Evolutionary conservation across 2,329 filamentous ascomycete genomes (phyloP).

Genomic region (Verticillium isaacii): DNA sequence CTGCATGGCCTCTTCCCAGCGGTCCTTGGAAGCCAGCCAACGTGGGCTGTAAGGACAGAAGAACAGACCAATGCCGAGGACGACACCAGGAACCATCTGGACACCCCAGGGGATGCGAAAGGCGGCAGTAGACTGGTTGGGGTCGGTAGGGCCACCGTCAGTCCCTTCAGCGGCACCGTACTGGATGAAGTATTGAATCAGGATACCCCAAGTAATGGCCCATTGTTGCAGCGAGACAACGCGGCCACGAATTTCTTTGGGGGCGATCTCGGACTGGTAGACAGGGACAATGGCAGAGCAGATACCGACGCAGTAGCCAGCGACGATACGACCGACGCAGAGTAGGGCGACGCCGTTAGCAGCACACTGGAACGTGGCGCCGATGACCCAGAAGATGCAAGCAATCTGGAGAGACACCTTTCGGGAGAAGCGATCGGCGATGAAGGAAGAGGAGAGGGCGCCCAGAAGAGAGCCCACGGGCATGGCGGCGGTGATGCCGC

Average conservation of each 20-base stretch:
- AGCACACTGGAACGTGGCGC: conserved; percentile 52
- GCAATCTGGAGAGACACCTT: conserved; percentile 44
- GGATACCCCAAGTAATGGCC: conserved; percentile 67
- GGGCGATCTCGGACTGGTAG: conserved; percentile 64
- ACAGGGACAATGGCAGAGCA: conserved; percentile 67
- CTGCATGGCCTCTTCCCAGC: conserved; percentile 59
- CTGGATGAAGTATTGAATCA: conserved; percentile 64
- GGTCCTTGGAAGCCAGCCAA: conserved; percentile 65
- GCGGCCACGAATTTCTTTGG: conserved; percentile 52
- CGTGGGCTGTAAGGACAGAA: conserved; percentile 63
- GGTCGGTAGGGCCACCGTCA: conserved; percentile 44
- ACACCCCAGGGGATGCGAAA: conserved; percentile 60
- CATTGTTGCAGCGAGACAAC: conserved; percentile 61
- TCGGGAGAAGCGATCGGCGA: conserved; percentile 46
- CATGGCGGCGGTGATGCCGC: conserved; percentile 70
- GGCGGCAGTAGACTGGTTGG: conserved; percentile 43
- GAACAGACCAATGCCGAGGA: conserved; percentile 51
- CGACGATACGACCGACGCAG: conserved; percentile 64
- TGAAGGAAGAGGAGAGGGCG: conserved; percentile 42
- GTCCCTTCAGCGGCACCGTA: conserved; percentile 53
- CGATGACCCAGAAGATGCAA: conserved; percentile 46
- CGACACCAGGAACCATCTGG: conserved; percentile 49
- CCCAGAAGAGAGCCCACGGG: conserved; percentile 66
- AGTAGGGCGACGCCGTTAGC: conserved; percentile 66
- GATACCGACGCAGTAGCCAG: conserved; percentile 70